Percentiles rank a stretch among this genome's conserved stretches.
Conservation (phyloP, 768 basidiomycete genomes). For the Pholiota molesta region DNA sequence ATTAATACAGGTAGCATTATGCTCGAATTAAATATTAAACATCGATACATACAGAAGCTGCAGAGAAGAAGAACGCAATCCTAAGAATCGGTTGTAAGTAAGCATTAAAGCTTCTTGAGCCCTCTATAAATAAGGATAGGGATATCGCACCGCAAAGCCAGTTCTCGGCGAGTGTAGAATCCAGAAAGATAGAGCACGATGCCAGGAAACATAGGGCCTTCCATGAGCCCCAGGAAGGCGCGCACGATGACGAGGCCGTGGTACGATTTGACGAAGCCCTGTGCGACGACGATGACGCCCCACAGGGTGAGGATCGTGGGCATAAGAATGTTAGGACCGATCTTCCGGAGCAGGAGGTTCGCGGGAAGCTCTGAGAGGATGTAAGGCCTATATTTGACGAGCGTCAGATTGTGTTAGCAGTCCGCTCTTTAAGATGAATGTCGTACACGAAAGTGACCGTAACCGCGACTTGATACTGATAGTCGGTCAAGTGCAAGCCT, state of each 20-base stretch:
- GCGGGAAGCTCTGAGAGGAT: conserved; percentile 51
- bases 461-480: conserved; percentile 38
- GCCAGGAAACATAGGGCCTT: conserved; percentile 44
- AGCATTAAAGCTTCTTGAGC: too few species aligned
- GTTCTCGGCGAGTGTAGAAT: conserved; percentile 33
- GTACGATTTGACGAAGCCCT: conserved; percentile 45
- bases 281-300: conserved; percentile 44
- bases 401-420: too few species aligned
- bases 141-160: conserved; percentile 11
- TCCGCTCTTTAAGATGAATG: background rate
- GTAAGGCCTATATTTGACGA: conserved; percentile 34
- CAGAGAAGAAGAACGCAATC: conserved; percentile 39
- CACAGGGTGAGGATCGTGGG: conserved; percentile 51
- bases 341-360: conserved; percentile 41
- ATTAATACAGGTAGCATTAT: background rate
- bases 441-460: conserved; percentile 34
- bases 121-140: background rate
- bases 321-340: conserved; percentile 53
- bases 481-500: conserved; percentile 40
- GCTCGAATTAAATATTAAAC: background rate
- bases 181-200: conserved; percentile 42
- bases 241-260: conserved; percentile 49
- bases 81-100: conserved; percentile 20
- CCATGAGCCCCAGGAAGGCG: conserved; percentile 52
- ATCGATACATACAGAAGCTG: conserved; percentile 31